Base-by-base conservation (phyloP, 2,329 filamentous ascomycete genomes). In the Pseudopithomyces maydicus region DNA sequence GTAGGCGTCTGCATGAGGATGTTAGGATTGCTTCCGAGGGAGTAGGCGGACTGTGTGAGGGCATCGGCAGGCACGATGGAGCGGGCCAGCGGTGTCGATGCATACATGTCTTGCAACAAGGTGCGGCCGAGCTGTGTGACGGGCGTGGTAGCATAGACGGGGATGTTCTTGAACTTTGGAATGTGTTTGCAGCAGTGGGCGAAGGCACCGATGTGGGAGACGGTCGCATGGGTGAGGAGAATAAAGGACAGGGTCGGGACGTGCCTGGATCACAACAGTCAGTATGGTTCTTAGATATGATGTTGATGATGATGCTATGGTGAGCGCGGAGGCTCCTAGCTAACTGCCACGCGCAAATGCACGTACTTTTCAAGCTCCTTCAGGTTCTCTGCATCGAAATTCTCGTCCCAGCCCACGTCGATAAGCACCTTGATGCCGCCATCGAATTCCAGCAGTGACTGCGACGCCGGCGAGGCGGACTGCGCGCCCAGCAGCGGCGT, bases 111-210 rank as follows among this genome's bases (percentile, higher is more conserved):
- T 75, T 97, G 92, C 20, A 96, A 82, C 23, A 98, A 83, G 0
- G 92, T 96, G 39, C 94, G 90, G 19, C 95, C 95, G 44, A 99
- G 88, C 41, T 95, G 90, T 70, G 97, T 93, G 66, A 99, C 92
- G 10, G 95, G 95, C 38, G 88, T 88, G 5, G 95, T 99, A 54
- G 95, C 95, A 78, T 97, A 99, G 56, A 97, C 88, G 39, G 95
- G 95, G 59, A 99, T 92, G 71, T 92, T 89, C 10, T 89, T 90
- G 78, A 99, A 99, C 45, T 91, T 83, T 44, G 95, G 92, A 61
- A 98, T 90, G 76, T 97, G 89, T 77, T 97, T 97, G 87, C 95
- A 98, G 81, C 93, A 97, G 76, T 98, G 93, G 42, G 91, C 93
- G 75, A 91, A 97, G 57, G 95, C 95, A 65, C 91, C 94, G 55